phyloP scores from a whole-genome alignment of 2,329 filamentous ascomycete genomes.

The Cladosporium sp. region DNA sequence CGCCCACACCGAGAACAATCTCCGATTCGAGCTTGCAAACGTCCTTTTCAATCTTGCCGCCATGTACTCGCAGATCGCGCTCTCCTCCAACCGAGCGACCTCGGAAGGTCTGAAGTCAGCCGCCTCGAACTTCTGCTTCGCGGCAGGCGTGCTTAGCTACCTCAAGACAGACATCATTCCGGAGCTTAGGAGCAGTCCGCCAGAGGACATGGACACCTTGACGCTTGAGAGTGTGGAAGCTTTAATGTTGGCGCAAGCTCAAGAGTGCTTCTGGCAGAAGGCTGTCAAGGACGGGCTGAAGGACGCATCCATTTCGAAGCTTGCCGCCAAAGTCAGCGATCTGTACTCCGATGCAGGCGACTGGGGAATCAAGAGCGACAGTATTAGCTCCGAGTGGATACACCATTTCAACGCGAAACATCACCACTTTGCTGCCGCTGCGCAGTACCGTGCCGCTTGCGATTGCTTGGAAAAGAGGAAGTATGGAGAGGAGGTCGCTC shows the following conservation, averaged over 20 bases:
- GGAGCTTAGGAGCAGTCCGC: constrained; percentile 78
- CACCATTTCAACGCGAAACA: constrained; percentile 97
- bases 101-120: constrained; percentile 83
- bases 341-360: constrained; percentile 84
- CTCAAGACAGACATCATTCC: constrained; percentile 75
- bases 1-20: constrained; percentile 55
- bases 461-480: constrained; percentile 91
- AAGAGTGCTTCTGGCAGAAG: constrained; percentile 98
- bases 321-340: constrained; percentile 88
- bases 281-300: constrained; percentile 92
- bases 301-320: constrained; percentile 85
- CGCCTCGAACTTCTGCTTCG: constrained; percentile 84
- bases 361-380: constrained; percentile 82
- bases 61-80: constrained; percentile 88
- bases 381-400: constrained; percentile 92
- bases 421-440: constrained; percentile 93
- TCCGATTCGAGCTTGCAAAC: constrained; percentile 84
- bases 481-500: constrained; percentile 92
- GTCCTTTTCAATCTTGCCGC: constrained; percentile 90
- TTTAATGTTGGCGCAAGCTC: constrained; percentile 85
- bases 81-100: constrained; percentile 73
- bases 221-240: constrained; percentile 82
- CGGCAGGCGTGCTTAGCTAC: constrained; percentile 79
- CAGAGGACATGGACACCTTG: constrained; percentile 91
- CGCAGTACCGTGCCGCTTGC: constrained; percentile 86